Base-by-base conservation (phyloP, 805 yeast species). In the Saccharomycopsis olivae region DNA sequence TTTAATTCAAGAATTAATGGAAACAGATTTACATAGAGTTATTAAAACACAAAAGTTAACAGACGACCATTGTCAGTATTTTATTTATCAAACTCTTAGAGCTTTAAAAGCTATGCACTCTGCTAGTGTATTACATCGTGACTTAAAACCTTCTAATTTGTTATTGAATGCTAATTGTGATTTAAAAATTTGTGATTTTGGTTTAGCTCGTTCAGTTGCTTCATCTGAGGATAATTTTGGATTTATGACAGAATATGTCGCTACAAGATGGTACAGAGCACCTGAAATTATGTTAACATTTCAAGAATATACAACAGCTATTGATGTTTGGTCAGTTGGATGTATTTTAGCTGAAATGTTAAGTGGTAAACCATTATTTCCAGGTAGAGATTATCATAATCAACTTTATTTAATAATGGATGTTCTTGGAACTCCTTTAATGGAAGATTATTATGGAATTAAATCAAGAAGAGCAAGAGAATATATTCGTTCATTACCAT, bases 241-340 rank as follows among this genome's bases (percentile, higher is more conserved):
- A 0, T 69, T 70, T 47, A 63, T 81, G 62, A 82, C 89, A 0
- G 89, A 82, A 53, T 82, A 82, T 49, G 92, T 82, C 3, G 89
- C 89, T 2, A 82, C 92, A 6, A 63, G 92, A 50, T 82, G 89
- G 89, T 82, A 82, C 54, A 61, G 92, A 39, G 89, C 89, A 0
- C 89, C 89, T 0, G 92, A 82, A 55, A 78, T 82, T 42, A 82
- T 82, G 89, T 59, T 82, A 20, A 73, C 84, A 1, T 68, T 72
- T 44, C 76, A 82, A 30, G 78, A 77, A 51, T 82, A 82, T 49
- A 71, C 88, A 2, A 74, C 79, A 6, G 84, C 87, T 1, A 78
- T 82, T 44, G 92, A 82, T 53, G 65, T 81, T 13, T 82, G 92
- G 92, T 75, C 86, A 0, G 76, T 79, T 30, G 92, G 89, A 0